Conservation (phyloP, 139 green algal genomes). For the Volvox africanus region DNA sequence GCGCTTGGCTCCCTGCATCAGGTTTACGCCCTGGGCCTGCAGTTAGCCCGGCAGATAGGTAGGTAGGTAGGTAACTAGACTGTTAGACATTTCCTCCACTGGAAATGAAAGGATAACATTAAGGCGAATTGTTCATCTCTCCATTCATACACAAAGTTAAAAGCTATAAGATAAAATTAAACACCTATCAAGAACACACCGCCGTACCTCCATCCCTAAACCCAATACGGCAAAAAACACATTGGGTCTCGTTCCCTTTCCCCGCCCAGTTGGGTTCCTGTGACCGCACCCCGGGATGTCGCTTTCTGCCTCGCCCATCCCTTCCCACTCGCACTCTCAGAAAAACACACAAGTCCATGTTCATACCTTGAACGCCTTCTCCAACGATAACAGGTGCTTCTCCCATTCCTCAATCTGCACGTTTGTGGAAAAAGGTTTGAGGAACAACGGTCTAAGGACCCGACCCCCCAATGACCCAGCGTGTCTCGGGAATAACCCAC, state of each 20-base stretch:
- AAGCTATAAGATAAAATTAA: no score
- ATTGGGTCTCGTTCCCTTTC: no score
- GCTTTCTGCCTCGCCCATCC: neutral
- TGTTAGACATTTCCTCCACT: no score
- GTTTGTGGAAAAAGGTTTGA: neutral
- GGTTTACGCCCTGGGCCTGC: constrained; percentile 49
- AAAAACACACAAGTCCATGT: neutral
- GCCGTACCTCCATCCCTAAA: no score
- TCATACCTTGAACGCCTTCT: constrained; percentile 35
- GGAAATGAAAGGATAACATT: no score
- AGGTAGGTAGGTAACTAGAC: no score
- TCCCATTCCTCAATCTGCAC: constrained; percentile 66
- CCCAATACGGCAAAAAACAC: neutral
- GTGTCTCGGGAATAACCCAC: neutral
- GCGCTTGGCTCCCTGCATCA: constrained; percentile 65
- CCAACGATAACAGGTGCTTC: constrained; percentile 64
- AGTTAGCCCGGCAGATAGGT: no score
- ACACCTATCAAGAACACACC: no score
- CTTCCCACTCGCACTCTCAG: no score
- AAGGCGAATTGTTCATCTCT: no score
- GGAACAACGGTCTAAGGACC: neutral
- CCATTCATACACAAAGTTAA: no score
- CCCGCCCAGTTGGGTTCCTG: neutral
- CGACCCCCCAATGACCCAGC: neutral
- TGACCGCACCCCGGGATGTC: neutral